phyloP scores from a whole-genome alignment of 2,329 filamentous ascomycete genomes.

The Ampelomyces quisqualis region DNA sequence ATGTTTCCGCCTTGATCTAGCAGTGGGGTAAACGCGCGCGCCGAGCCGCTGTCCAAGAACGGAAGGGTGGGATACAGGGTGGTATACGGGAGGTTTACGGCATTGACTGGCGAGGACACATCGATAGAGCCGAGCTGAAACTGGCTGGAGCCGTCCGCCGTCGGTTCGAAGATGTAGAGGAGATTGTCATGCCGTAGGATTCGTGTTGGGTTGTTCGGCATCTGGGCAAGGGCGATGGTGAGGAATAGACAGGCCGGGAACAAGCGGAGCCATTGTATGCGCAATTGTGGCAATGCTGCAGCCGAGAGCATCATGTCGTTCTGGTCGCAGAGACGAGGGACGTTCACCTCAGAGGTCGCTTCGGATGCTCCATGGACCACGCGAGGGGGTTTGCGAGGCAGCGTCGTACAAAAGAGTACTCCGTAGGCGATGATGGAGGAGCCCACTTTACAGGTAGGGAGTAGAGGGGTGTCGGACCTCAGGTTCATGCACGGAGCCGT shows the following conservation, averaged over 20 bases:
- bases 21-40: constrained; percentile 65
- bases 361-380: constrained; percentile 20
- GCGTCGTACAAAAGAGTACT: constrained; percentile 19
- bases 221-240: constrained; percentile 39
- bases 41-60: constrained; percentile 58
- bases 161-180: constrained; percentile 70
- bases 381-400: constrained; percentile 8
- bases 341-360: constrained; percentile 23
- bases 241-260: constrained; percentile 7
- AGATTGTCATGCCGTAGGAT: constrained; percentile 62
- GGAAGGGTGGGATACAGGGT: constrained; percentile 61
- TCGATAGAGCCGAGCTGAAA: constrained; percentile 65
- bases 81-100: constrained; percentile 47
- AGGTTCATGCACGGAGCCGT: constrained; percentile 38
- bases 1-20: constrained; percentile 69
- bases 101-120: constrained; percentile 58
- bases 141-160: constrained; percentile 47
- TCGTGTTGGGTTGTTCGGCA: constrained; percentile 77
- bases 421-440: constrained; percentile 12
- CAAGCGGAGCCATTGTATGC: constrained; percentile 5
- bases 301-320: constrained; percentile 7
- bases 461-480: constrained; percentile 28
- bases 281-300: constrained; percentile 1
- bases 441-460: constrained; percentile 8
- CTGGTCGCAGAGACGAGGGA: constrained; percentile 10